Evolutionary conservation across 306 rosid genomes (phyloP), one percentile per base, ranked within the genome.

Genomic region (Malus sieversii): DNA sequence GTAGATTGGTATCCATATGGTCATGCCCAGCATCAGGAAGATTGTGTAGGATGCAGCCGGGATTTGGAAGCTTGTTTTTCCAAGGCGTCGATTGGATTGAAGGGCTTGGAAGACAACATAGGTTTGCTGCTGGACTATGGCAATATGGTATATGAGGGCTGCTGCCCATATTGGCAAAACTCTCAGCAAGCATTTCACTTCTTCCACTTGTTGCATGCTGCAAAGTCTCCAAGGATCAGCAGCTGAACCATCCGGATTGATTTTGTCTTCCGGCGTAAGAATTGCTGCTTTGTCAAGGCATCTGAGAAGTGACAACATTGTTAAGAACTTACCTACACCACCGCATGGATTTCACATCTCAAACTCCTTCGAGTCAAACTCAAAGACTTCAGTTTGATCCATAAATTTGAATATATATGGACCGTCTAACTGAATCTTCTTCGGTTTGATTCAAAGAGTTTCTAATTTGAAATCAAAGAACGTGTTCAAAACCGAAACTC

Each of bases 141-240:
- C 80, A 44, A 85, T 1, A 53, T 80, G 16, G 82, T 66, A 90
- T 10, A 85, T 10, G 46, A 87, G 61, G 19, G 80, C 89, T 51
- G 97, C 38, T 8, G 82, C 14, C 95, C 92, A 88, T 73, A 92
- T 80, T 20, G 98, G 98, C 16, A 94, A 62, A 8, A 90, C 89
- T 82, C 95, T 94, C 55, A 85, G 6, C 59, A 90, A 22, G 72
- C 97, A 89, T 71, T 94, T 94, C 73, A 83, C 77, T 81, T 92
- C 97, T 84, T 94, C 98, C 87, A 94, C 97, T 85, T 94, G 95
- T 77, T 94, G 98, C 51, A 84, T 64, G 63, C 87, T 81, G 85
- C 92, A 90, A 18, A 92, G 93, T n/a, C 76, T 84, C 98, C 98
- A 94, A 4, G 93, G 96, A 62, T 91, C 80, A 48, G 76, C 66